phyloP scores from a whole-genome alignment of 345 rosid genomes.

The Moringa oleifera region DNA sequence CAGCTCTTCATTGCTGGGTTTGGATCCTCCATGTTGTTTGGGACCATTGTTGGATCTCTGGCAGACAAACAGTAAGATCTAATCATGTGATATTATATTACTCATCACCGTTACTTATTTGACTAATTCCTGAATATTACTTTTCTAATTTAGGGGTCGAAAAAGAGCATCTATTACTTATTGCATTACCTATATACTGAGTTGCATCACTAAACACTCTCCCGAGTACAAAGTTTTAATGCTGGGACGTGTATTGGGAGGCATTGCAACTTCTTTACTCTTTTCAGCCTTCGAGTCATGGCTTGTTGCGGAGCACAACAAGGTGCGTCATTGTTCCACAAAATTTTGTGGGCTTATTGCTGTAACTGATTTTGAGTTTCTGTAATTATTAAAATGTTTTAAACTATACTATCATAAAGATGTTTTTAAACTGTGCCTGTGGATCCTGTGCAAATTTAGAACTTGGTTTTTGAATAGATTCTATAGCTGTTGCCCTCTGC shows the following conservation, averaged over 20 bases:
- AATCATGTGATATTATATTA: not conserved
- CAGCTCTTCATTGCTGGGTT: conserved; percentile 75
- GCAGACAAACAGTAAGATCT: conserved; percentile 60
- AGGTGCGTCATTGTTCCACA: conserved; percentile 29
- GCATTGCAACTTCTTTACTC: conserved; percentile 70
- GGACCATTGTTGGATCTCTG: conserved; percentile 73
- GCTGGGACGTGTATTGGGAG: conserved; percentile 71
- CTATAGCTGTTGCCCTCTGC: not conserved
- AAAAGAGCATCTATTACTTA: conserved; percentile 65
- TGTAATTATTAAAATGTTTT: not conserved
- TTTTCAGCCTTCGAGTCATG: conserved; percentile 81
- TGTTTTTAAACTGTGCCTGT: too few species aligned
- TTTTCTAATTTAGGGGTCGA: conserved; percentile 43
- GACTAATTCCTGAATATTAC: not conserved
- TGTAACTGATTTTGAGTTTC: not conserved
- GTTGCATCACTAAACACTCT: conserved; percentile 76
- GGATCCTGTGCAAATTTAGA: too few species aligned
- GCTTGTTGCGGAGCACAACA: conserved; percentile 82
- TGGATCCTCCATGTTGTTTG: conserved; percentile 79
- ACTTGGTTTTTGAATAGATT: not conserved
- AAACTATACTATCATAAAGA: too few species aligned
- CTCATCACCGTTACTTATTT: not conserved
- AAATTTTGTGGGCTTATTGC: not conserved
- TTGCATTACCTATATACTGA: conserved; percentile 63
- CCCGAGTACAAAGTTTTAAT: conserved; percentile 61